These are phyloP conservation scores for Blastomyces silverae DNA, from an alignment of 2,329 filamentous ascomycete genomes.

Conservation along the genomic window DNA sequence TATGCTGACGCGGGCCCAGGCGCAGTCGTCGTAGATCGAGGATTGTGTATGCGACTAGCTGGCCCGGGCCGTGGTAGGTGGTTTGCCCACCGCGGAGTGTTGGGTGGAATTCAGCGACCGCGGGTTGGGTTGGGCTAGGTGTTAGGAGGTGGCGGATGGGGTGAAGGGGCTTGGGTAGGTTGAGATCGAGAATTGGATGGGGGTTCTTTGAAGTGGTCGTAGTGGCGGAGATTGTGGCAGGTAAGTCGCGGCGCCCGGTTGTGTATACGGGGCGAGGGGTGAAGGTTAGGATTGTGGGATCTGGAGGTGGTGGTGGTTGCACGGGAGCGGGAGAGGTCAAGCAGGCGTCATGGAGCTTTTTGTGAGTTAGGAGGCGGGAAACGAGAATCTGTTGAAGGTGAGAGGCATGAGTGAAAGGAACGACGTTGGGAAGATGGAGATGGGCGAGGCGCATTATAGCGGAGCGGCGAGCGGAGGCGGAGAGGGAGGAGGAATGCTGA, in stretches of 20 bases:
- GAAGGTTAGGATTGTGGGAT: conserved; percentile 72
- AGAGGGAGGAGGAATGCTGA: background rate
- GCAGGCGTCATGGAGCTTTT: conserved; percentile 40
- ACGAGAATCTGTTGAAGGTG: conserved; percentile 53
- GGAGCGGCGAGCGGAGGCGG: background rate
- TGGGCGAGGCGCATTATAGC: conserved; percentile 51
- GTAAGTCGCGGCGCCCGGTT: conserved; percentile 70
- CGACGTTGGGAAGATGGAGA: conserved; percentile 51
- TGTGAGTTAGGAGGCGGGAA: conserved; percentile 53
- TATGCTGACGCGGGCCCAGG: conserved; percentile 67
- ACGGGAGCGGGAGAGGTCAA: conserved; percentile 22
- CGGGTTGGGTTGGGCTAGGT: conserved; percentile 24
- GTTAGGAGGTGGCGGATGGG: conserved; percentile 35
- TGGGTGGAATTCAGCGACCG: conserved; percentile 56
- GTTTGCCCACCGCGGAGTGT: conserved; percentile 82
- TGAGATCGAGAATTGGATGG: conserved; percentile 32
- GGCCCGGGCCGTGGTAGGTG: conserved; percentile 92
- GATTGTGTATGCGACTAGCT: conserved; percentile 86
- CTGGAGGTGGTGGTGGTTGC: conserved; percentile 43
- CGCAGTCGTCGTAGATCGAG: conserved; percentile 67
- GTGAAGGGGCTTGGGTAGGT: conserved; percentile 33
- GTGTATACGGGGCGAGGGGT: conserved; percentile 80
- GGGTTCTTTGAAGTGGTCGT: conserved; percentile 3
- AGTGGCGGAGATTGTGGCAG: conserved; percentile 31
- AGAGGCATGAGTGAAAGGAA: conserved; percentile 51